Percentiles rank a stretch among this genome's conserved stretches.
These are phyloP conservation scores for Neonectria faginata DNA, from an alignment of 2,329 filamentous ascomycete genomes.

Conservation along the genomic window DNA sequence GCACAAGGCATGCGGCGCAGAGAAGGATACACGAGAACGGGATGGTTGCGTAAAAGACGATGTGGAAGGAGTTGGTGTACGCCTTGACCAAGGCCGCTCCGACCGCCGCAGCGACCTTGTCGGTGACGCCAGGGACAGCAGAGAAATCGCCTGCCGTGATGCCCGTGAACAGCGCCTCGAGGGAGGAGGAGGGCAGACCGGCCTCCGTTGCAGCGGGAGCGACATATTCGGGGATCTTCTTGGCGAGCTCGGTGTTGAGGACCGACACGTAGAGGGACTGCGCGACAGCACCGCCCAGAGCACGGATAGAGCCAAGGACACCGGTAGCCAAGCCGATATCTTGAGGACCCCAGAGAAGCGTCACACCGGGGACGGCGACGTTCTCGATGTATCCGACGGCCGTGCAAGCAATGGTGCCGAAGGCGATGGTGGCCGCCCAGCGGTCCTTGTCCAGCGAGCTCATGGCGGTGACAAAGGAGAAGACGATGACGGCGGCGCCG, in stretches of 20 bases:
- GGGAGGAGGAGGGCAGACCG: slow-evolving; percentile 50
- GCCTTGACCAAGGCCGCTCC: slow-evolving; percentile 51
- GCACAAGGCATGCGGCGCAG: slow-evolving; percentile 52
- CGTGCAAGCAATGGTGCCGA: slow-evolving; percentile 48
- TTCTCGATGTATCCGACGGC: slow-evolving; percentile 55
- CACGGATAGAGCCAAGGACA: slow-evolving; percentile 59
- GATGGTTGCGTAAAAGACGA: slow-evolving; percentile 56
- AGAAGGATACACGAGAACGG: slow-evolving; percentile 56
- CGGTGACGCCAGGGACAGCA: slow-evolving; percentile 50
- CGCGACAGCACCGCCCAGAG: slow-evolving; percentile 54
- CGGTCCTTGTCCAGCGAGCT: slow-evolving; percentile 44
- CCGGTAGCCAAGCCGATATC: slow-evolving; percentile 60
- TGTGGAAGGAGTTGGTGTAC: slow-evolving; percentile 57
- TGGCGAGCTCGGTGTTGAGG: slow-evolving; percentile 50
- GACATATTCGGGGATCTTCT: slow-evolving; percentile 51
- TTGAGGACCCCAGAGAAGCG: slow-evolving; percentile 58
- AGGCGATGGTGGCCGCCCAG: slow-evolving; percentile 48
- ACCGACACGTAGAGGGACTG: slow-evolving; percentile 54
- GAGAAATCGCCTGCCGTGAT: slow-evolving; percentile 49
- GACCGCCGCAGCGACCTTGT: slow-evolving; percentile 50
- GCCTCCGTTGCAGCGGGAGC: slow-evolving; percentile 49
- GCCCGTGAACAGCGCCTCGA: slow-evolving; percentile 50
- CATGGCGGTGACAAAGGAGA: slow-evolving; percentile 51
- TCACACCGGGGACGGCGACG: slow-evolving; percentile 56
- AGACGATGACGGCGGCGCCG: slow-evolving; percentile 45